Conservation (phyloP, 108 stramenopile species). For the Mediolabrus comicus region DNA sequence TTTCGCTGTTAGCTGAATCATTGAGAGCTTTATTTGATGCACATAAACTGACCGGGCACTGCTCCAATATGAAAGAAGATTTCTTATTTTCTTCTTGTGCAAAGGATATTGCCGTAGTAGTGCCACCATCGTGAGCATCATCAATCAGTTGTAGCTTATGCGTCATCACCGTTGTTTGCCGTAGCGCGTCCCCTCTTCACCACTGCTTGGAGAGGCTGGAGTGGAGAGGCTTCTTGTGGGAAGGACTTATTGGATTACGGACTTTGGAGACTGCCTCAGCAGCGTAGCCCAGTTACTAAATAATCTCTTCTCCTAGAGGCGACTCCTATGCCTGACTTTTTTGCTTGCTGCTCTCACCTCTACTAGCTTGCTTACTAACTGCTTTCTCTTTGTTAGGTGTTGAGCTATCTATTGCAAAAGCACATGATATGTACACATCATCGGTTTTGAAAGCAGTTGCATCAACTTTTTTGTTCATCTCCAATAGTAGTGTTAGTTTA, state of each 20-base stretch:
- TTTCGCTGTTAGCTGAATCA: background rate
- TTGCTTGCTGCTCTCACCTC: no score
- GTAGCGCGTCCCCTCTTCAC: no score
- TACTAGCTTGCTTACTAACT: background rate
- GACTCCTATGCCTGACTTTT: no score
- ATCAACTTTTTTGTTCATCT: background rate
- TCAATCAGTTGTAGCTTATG: slow-evolving; percentile 1
- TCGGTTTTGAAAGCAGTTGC: background rate
- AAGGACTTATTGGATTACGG: no score
- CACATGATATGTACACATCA: background rate
- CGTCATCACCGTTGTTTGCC: slow-evolving; percentile 1
- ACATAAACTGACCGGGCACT: slow-evolving; percentile 4
- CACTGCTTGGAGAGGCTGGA: no score
- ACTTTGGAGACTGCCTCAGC: no score
- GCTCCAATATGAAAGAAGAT: slow-evolving; percentile 18
- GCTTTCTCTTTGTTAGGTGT: no score
- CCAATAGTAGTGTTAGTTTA: background rate
- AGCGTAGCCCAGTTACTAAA: no score
- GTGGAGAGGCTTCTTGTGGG: no score
- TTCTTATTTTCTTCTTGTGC: slow-evolving; percentile 32
- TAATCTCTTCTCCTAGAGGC: no score
- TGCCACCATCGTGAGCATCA: background rate
- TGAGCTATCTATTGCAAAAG: no score
- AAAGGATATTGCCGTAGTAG: slow-evolving; percentile 6
- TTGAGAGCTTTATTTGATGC: background rate